Conservation (phyloP, 1,139 yeast species). For the Eremothecium sinecaudum region DNA sequence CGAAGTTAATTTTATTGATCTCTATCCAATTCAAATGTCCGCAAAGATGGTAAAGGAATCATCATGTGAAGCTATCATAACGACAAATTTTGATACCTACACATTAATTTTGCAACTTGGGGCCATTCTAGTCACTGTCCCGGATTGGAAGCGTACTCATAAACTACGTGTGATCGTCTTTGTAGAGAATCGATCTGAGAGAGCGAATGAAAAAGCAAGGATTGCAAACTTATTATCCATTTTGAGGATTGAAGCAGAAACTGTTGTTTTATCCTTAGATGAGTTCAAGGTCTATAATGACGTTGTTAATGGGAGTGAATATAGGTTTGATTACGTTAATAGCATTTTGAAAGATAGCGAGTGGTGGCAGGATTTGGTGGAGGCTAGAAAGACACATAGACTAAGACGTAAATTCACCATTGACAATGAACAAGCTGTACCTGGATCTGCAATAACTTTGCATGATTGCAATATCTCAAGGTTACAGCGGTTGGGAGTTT, state of each 20-base stretch:
- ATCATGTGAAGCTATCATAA: constrained; percentile 37
- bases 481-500: constrained; percentile 62
- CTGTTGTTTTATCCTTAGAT: constrained; percentile 63
- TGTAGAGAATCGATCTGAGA: constrained; percentile 67
- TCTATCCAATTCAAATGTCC: constrained; percentile 95
- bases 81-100: constrained; percentile 90
- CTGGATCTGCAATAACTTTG: constrained; percentile 15
- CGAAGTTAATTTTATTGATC: constrained; percentile 47
- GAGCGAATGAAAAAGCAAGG: constrained; percentile 57
- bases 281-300: constrained; percentile 60
- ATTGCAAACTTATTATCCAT: constrained; percentile 56
- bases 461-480: constrained; percentile 43
- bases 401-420: constrained; percentile 25
- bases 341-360: constrained; percentile 35
- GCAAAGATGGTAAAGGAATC: constrained; percentile 60
- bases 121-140: constrained; percentile 83
- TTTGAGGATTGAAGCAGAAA: constrained; percentile 71
- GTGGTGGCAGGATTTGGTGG: constrained; percentile 61
- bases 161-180: constrained; percentile 72
- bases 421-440: constrained; percentile 8
- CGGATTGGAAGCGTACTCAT: constrained; percentile 79
- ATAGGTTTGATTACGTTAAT: constrained; percentile 30
- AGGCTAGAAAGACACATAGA: constrained; percentile 40
- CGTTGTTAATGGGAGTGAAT: constrained; percentile 55
- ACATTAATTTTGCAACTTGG: constrained; percentile 88